phyloP scores from a whole-genome alignment of 179 eudicot genomes.

The Spinacia oleracea region DNA sequence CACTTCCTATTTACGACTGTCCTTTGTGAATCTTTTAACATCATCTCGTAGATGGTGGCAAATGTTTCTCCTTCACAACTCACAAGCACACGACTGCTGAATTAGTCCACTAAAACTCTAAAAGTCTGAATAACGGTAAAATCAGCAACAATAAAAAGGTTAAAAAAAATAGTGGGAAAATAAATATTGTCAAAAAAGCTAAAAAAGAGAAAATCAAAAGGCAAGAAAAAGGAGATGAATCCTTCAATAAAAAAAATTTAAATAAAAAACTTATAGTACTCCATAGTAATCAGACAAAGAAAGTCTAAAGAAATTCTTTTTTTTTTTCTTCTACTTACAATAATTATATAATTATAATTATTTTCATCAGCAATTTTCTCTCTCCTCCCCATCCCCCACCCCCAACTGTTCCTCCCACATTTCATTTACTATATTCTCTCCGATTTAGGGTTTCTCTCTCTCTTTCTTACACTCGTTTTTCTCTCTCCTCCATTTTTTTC shows the following conservation, averaged over 20 bases:
- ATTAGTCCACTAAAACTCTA: not conserved
- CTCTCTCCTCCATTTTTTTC: not conserved
- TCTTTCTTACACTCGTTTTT: constrained; percentile 12
- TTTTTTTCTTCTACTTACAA: not conserved
- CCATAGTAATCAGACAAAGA: constrained; percentile 22
- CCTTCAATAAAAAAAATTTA: too few species aligned
- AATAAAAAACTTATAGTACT: not conserved
- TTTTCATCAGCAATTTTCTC: constrained; percentile 10
- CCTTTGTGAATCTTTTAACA: too few species aligned
- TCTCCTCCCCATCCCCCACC: constrained; percentile 20
- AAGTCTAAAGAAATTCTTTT: constrained; percentile 28
- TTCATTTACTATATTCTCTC: constrained; percentile 26
- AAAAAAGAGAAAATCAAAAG: not conserved
- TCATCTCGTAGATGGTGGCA: too few species aligned
- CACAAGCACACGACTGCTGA: not conserved
- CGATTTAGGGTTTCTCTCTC: constrained; percentile 32
- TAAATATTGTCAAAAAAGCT: not conserved
- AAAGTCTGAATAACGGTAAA: constrained; percentile 16
- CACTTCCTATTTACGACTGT: too few species aligned
- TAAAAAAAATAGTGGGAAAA: not conserved
- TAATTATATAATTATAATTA: not conserved
- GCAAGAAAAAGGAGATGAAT: not conserved
- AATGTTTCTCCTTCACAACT: not conserved
- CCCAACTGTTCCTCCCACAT: constrained; percentile 35
- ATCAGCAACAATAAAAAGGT: not conserved